Conservation (phyloP, 768 basidiomycete species). For the Phylloporus sp. region DNA sequence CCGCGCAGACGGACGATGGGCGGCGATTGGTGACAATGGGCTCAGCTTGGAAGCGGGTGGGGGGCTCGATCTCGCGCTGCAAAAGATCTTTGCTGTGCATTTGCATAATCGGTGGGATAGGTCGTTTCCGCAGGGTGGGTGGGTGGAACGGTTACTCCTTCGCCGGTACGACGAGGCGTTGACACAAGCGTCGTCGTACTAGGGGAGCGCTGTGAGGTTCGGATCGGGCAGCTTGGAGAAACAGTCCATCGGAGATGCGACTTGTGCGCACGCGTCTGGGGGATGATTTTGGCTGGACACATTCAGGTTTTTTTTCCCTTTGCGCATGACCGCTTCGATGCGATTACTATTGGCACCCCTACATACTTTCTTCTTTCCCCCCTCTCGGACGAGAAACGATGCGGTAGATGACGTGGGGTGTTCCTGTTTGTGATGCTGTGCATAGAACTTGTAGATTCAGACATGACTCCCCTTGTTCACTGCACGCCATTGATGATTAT, state of each 20-base stretch:
- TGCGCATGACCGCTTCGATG: background rate
- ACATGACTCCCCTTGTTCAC: too few relatives aligned
- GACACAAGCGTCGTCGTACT: background rate
- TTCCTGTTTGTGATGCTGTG: background rate
- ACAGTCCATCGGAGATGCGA: background rate
- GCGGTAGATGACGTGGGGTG: background rate
- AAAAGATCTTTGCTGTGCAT: slow-evolving; percentile 80
- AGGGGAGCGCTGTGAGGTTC: background rate
- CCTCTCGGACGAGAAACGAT: background rate
- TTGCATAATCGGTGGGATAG: slow-evolving; percentile 96
- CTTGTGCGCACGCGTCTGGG: background rate
- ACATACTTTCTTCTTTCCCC: background rate
- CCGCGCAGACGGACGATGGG: slow-evolving; percentile 54
- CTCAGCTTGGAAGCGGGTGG: slow-evolving; percentile 57
- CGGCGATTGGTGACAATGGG: too few relatives aligned
- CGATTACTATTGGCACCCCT: background rate
- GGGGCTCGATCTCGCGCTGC: slow-evolving; percentile 55
- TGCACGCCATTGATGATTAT: background rate
- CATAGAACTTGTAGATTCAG: background rate
- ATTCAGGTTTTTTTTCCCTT: background rate
- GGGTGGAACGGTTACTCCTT: slow-evolving; percentile 79
- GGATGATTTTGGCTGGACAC: background rate
- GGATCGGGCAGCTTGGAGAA: too few relatives aligned
- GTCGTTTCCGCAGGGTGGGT: slow-evolving; percentile 71
- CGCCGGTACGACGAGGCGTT: slow-evolving; percentile 48